A percentile compares a stretch with the other conserved stretches of the same genome.
phyloP scores from a whole-genome alignment of 495 filamentous ascomycete genomes.

The Apodospora peruviana region DNA sequence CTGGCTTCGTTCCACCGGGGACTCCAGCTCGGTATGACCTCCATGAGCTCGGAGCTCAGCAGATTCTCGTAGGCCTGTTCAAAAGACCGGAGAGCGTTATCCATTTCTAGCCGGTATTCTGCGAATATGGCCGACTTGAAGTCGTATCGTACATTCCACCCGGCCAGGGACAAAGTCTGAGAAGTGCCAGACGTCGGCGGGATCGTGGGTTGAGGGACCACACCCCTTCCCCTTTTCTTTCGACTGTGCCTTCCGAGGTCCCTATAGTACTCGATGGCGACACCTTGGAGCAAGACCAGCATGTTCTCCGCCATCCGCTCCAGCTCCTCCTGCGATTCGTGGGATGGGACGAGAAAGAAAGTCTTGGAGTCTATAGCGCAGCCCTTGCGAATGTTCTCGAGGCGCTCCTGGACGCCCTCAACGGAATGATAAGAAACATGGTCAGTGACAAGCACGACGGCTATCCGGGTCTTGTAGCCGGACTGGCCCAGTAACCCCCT shows the following conservation, averaged over 20 bases:
- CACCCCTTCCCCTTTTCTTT: constrained; percentile 71
- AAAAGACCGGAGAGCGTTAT: constrained; percentile 73
- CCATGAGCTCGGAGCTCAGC: constrained; percentile 74
- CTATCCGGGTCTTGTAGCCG: constrained; percentile 65
- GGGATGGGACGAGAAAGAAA: constrained; percentile 55
- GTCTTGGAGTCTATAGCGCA: constrained; percentile 75
- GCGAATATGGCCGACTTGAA: constrained; percentile 87
- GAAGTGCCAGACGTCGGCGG: constrained; percentile 78
- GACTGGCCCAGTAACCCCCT: constrained; percentile 60
- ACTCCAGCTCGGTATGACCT: constrained; percentile 80
- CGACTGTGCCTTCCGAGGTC: constrained; percentile 84
- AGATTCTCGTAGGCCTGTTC: constrained; percentile 78
- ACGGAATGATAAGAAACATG: constrained; percentile 51
- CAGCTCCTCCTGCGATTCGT: constrained; percentile 49
- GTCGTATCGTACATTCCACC: constrained; percentile 89
- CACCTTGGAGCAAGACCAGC: constrained; percentile 58
- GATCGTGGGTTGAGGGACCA: constrained; percentile 74
- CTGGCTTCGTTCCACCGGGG: constrained; percentile 82
- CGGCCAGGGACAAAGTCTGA: constrained; percentile 72
- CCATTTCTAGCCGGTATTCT: constrained; percentile 86
- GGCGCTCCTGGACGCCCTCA: constrained; percentile 58
- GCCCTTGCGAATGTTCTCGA: constrained; percentile 66
- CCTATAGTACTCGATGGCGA: constrained; percentile 77
- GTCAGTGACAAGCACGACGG: constrained; percentile 74
- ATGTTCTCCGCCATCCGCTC: constrained; percentile 55